Conservation (phyloP, 495 filamentous ascomycete genomes). For the Pseudevernia furfuracea region DNA sequence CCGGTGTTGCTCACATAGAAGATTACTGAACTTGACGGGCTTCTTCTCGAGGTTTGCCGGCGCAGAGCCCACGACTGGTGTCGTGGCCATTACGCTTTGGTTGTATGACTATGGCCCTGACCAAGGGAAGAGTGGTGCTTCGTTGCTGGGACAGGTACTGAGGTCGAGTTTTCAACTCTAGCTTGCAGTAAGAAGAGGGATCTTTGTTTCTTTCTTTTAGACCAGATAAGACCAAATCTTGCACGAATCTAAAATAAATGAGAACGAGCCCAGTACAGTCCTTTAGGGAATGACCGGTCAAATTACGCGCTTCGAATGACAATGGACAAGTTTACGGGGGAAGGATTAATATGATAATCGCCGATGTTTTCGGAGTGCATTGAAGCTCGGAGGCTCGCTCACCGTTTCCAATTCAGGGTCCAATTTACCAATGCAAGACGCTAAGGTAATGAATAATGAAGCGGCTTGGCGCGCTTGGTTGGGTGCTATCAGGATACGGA, state of each 20-base stretch:
- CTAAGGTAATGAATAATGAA: too few species aligned
- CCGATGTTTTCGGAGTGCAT: background rate
- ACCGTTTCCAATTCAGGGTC: background rate
- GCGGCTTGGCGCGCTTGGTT: background rate
- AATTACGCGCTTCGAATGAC: background rate
- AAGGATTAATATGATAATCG: background rate
- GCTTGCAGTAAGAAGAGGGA: background rate
- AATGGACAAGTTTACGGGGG: background rate
- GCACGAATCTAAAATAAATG: background rate
- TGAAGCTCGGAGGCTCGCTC: too few species aligned
- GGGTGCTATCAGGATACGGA: background rate
- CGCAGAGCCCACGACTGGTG: constrained; percentile 42
- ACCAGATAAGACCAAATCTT: background rate
- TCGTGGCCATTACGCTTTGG: constrained; percentile 47
- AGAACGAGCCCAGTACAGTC: background rate
- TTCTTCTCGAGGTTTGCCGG: constrained; percentile 85
- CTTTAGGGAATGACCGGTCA: background rate
- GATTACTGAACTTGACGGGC: constrained; percentile 98
- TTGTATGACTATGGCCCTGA: constrained; percentile 67
- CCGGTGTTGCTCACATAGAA: constrained; percentile 55
- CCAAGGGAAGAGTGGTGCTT: constrained; percentile 83
- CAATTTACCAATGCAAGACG: background rate
- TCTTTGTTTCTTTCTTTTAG: background rate
- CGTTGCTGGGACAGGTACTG: constrained; percentile 46
- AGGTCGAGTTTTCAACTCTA: background rate